phyloP scores from a whole-genome alignment of 2,329 filamentous ascomycete genomes.

The Ophiocordyceps camponoti-rufipedis region DNA sequence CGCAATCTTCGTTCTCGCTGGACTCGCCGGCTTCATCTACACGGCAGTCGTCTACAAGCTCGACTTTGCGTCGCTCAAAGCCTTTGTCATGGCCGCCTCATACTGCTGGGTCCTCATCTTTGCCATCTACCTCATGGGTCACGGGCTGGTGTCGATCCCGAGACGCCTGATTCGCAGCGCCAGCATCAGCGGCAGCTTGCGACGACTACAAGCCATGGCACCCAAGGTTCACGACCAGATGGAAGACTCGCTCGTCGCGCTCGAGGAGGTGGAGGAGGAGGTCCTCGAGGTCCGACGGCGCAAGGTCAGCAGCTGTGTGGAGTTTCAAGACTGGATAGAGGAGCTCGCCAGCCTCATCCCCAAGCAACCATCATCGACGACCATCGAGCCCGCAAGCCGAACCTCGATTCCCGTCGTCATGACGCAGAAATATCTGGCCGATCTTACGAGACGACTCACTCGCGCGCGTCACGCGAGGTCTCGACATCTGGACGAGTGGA shows the following conservation, averaged over 20 bases:
- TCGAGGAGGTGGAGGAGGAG: constrained; percentile 69
- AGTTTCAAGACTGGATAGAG: constrained; percentile 89
- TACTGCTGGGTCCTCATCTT: constrained; percentile 87
- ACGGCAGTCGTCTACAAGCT: constrained; percentile 65
- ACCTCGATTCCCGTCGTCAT: constrained; percentile 38
- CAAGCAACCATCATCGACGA: constrained; percentile 25
- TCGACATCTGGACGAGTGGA: constrained; percentile 76
- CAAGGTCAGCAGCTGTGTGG: constrained; percentile 57
- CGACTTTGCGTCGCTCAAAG: constrained; percentile 56
- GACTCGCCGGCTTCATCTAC: constrained; percentile 59
- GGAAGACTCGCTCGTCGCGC: constrained; percentile 60
- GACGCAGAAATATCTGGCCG: constrained; percentile 82
- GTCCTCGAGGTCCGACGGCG: constrained; percentile 62
- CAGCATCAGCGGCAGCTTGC: constrained; percentile 55
- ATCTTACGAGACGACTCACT: constrained; percentile 65
- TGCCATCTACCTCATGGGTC: constrained; percentile 94
- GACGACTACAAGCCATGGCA: constrained; percentile 59
- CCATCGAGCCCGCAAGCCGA: neutral
- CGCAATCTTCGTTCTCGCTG: constrained; percentile 55
- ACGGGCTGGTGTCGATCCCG: constrained; percentile 84
- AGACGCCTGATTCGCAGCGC: constrained; percentile 64
- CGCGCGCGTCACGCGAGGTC: constrained; percentile 69
- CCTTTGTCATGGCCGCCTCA: constrained; percentile 75
- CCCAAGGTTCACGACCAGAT: constrained; percentile 74
- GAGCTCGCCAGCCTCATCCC: constrained; percentile 63